These are phyloP conservation scores for Neurospora sp. DNA, from an alignment of 495 filamentous ascomycete genomes.

Conservation along the genomic window DNA sequence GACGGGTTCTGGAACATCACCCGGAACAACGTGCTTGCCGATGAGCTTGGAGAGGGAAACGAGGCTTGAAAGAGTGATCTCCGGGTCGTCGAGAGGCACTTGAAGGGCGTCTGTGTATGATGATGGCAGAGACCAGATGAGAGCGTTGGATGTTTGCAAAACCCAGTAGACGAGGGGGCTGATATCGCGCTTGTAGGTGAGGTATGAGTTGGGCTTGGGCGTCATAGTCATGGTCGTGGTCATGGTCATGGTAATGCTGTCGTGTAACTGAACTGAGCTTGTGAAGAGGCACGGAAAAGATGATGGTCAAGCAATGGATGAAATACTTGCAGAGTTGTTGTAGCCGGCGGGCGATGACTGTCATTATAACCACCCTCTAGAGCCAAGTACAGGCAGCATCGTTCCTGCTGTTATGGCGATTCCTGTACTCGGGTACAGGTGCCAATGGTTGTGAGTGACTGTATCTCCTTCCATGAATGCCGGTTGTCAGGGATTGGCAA, in stretches of 20 bases:
- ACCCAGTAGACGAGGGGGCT: constrained; percentile 33
- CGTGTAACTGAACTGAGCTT: neutral
- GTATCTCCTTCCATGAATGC: neutral
- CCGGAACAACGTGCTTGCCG: constrained; percentile 15
- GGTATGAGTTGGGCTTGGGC: constrained; percentile 14
- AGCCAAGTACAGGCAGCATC: neutral
- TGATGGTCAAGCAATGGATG: neutral
- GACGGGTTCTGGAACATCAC: constrained; percentile 15
- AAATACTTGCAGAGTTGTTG: neutral
- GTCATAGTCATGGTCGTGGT: neutral
- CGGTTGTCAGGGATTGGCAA: neutral
- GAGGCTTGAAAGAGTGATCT: constrained; percentile 22
- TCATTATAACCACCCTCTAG: neutral
- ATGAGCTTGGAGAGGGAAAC: constrained; percentile 26
- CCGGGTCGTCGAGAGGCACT: neutral
- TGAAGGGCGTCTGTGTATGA: neutral
- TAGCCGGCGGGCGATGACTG: neutral
- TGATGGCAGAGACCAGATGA: constrained; percentile 11
- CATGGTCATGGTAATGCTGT: neutral
- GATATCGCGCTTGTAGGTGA: constrained; percentile 31
- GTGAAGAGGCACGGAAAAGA: neutral
- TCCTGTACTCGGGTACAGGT: no score
- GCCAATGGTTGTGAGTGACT: no score
- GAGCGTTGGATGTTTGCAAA: constrained; percentile 22
- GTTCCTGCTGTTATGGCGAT: no score